Base-by-base conservation (phyloP, 805 yeast species). In the Candida tammaniensis region DNA sequence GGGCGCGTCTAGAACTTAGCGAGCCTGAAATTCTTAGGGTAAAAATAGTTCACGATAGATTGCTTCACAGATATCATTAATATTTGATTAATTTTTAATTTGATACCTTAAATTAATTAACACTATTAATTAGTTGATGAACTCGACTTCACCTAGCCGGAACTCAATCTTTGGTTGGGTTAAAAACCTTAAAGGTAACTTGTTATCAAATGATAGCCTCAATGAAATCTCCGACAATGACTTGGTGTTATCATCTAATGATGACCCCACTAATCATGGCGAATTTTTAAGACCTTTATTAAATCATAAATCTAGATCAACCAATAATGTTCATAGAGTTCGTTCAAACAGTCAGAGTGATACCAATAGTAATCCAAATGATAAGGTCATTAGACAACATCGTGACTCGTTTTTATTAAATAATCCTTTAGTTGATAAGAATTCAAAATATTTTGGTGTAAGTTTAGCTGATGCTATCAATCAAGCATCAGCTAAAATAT, bases 401-500 rank as follows among this genome's bases (percentile, higher is more conserved):
- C 55, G 80, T 8, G 80, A 75, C 47, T 61, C 72, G 3, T 75
- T 73, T 42, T 49, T 74, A 48, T 72, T 52, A 45, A 67, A 49
- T 60, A 71, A 56, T 47, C 63, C 55, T 44, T 57, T 56, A 46
- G 64, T 54, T 40, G 75, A 57, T 58, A 76, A 51, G 54, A 72
- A 63, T 58, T 69, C 51, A 37, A 72, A 49, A 78, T 93, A 38
- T 83, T 93, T 70, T 47, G 97, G 96, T 11, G 87, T 82, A 4
- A 76, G 91, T 1, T 67, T 93, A 21, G 75, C 73, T 8, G 72
- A 74, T 17, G 86, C 95, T 11, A 70, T 91, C 31, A 59, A 71
- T 21, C 73, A 80, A 40, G 96, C 98, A 0, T 80, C 80, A 38
- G 95, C 89, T 12, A 72, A 77, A 31, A 84, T 87, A 34, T 75